Evolutionary conservation across 257 asterid genomes (phyloP).

Genomic region (Solanum sitiens): DNA sequence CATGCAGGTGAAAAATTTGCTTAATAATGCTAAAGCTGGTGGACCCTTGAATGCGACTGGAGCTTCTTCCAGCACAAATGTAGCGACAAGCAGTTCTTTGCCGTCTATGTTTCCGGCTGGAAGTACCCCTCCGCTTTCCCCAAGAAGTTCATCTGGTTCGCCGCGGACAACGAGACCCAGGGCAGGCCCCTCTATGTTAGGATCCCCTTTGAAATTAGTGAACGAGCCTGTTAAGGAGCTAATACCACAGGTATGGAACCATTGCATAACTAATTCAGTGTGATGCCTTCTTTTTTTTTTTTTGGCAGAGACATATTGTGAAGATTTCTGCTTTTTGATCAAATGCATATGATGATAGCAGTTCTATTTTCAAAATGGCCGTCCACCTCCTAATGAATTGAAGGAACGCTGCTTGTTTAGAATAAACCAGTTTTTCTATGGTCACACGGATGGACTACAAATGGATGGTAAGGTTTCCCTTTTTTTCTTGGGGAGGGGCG

Average conservation of each 20-base stretch:
- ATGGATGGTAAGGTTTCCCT: slow-evolving; percentile 56
- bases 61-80: slow-evolving; percentile 44
- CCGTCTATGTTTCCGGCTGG: slow-evolving; percentile 99
- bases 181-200: slow-evolving; percentile 73
- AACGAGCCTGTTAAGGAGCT: slow-evolving; percentile 82
- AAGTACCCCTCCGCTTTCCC: slow-evolving; percentile 99
- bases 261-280: not conserved
- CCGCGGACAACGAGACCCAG: slow-evolving; percentile 81
- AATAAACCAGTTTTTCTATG: slow-evolving; percentile 90
- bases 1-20: slow-evolving; percentile 75
- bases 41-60: slow-evolving; percentile 57
- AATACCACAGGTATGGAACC: slow-evolving; percentile 76
- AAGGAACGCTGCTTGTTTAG: slow-evolving; percentile 91
- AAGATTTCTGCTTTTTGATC: slow-evolving; percentile 2
- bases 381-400: slow-evolving; percentile 87
- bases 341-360: slow-evolving; percentile 23
- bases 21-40: slow-evolving; percentile 70
- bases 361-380: slow-evolving; percentile 92
- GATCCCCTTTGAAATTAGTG: slow-evolving; percentile 80
- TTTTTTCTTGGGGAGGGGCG: not conserved
- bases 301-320: not conserved
- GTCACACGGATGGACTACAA: slow-evolving; percentile 80
- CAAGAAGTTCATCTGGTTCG: slow-evolving; percentile 92
- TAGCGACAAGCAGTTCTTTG: slow-evolving; percentile 55
- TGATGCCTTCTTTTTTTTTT: not conserved